Percentiles rank a stretch among this genome's conserved stretches.
phyloP scores from a whole-genome alignment of 108 stramenopile species.

The Craspedostauros australis region DNA sequence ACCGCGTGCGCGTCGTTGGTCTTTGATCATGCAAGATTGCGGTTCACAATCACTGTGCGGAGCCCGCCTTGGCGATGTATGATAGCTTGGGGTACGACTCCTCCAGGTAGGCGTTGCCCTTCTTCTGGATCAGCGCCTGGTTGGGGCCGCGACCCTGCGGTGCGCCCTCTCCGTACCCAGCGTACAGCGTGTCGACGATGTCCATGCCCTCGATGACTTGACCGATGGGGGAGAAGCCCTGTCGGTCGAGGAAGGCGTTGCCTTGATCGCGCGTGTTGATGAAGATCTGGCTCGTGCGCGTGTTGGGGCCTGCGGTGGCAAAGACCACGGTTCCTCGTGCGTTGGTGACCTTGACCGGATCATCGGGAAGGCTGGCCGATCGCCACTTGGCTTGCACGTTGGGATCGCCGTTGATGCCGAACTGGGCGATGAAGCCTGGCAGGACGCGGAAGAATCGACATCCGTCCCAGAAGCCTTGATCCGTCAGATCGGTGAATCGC shows the following conservation, averaged over 20 bases:
- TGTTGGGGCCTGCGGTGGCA: conserved; percentile 89
- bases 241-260: conserved; percentile 87
- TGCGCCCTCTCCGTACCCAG: conserved; percentile 89
- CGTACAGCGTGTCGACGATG: conserved; percentile 73
- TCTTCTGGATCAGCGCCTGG: conserved; percentile 71
- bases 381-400: conserved; percentile 63
- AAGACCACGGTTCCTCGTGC: conserved; percentile 81
- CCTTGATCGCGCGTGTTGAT: conserved; percentile 52
- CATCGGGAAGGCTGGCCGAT: conserved; percentile 54
- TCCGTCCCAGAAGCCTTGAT: conserved; percentile 52
- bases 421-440: conserved; percentile 87
- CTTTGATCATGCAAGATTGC: no score
- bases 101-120: conserved; percentile 71
- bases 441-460: conserved; percentile 88
- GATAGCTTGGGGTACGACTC: conserved; percentile 67
- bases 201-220: conserved; percentile 90
- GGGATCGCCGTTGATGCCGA: conserved; percentile 86
- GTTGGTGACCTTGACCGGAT: conserved; percentile 82
- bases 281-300: conserved; percentile 90
- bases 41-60: conserved; percentile 27
- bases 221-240: conserved; percentile 90
- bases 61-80: conserved; percentile 60
- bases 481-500: conserved; percentile 60
- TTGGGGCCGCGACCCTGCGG: conserved; percentile 75
- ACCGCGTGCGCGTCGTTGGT: no score